A percentile compares a stretch with the other conserved stretches of the same genome.
Evolutionary conservation across 306 rosid genomes (phyloP).

Genomic region (Trifolium dubium): DNA sequence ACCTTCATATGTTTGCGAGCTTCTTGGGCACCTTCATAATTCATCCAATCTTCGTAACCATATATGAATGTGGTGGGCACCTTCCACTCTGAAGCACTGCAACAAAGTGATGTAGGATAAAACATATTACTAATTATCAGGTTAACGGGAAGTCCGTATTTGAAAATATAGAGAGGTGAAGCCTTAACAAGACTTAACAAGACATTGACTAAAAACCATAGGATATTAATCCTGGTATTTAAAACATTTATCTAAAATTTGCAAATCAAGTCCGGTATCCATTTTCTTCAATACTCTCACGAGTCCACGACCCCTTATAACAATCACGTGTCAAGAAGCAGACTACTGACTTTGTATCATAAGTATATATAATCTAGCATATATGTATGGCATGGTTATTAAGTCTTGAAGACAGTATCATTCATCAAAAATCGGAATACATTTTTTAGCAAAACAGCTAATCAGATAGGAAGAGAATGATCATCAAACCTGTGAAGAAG

Average conservation of each 20-base stretch:
- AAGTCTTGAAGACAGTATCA: conserved; percentile 5
- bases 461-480: conserved; percentile 29
- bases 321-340: conserved; percentile 9
- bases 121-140: conserved; percentile 1
- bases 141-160: conserved; percentile 10
- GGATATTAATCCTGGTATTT: background rate
- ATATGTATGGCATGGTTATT: background rate
- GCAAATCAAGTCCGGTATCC: background rate
- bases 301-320: background rate
- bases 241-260: conserved; percentile 24
- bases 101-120: conserved; percentile 26
- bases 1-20: conserved; percentile 88
- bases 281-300: background rate
- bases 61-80: conserved; percentile 94
- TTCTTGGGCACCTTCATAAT: conserved; percentile 88
- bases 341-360: background rate
- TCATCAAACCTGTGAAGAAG: conserved; percentile 72
- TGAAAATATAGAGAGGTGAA: conserved; percentile 21
- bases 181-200: conserved; percentile 1
- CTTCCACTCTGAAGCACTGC: conserved; percentile 91
- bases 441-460: background rate
- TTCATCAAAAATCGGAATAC: conserved; percentile 8
- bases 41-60: conserved; percentile 90
- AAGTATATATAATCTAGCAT: background rate
- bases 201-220: conserved; percentile 5